phyloP scores from a whole-genome alignment of 495 filamentous ascomycete genomes.

The Neurospora sp. region DNA sequence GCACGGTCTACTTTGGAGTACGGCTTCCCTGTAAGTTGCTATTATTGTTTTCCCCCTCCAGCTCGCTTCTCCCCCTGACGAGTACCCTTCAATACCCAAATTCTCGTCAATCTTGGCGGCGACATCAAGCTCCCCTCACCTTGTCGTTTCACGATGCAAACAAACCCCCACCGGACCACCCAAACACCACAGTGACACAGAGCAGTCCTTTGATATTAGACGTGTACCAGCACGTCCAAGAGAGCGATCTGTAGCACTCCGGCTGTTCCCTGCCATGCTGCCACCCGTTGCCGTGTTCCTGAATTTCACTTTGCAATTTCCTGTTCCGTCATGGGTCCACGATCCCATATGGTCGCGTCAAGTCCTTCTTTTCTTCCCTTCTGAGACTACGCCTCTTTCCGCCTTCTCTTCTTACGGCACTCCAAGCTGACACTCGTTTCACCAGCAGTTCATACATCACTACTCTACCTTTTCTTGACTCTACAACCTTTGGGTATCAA shows the following conservation, averaged over 20 bases:
- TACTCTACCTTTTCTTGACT: not conserved
- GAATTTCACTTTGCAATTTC: not conserved
- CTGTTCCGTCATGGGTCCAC: not conserved
- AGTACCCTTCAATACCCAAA: not conserved
- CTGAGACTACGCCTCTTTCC: not conserved
- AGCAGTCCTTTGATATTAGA: not conserved
- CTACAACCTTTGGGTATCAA: not conserved
- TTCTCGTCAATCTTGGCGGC: not conserved
- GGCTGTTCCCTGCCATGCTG: not conserved
- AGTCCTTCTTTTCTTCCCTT: not conserved
- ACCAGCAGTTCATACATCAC: not conserved
- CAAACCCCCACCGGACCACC: not conserved
- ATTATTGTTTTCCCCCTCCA: not conserved
- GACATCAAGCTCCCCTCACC: too few species aligned
- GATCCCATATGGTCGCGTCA: not conserved
- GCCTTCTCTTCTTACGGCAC: not conserved
- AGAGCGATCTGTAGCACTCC: not conserved
- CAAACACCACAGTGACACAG: not conserved
- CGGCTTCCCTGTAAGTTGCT: not conserved
- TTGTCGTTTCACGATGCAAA: not conserved
- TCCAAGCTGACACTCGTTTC: not conserved
- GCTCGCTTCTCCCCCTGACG: not conserved
- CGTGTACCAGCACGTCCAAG: not conserved
- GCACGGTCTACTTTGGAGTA: not conserved
- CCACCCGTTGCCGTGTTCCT: not conserved